phyloP scores from a whole-genome alignment of 257 asterid species.

The Knoxia roxburghii region DNA sequence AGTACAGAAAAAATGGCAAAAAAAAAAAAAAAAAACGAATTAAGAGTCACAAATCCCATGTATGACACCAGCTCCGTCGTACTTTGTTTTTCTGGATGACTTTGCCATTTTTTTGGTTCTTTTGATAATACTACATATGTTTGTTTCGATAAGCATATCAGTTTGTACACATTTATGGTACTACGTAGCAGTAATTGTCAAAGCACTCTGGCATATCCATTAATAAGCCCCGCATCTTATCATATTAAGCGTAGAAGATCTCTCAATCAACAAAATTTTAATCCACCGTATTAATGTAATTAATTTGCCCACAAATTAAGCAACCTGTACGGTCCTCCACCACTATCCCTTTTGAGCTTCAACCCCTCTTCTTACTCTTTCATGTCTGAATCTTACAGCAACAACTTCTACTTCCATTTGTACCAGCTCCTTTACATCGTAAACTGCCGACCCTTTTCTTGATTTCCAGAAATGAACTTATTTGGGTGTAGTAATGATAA shows the following conservation, averaged over 20 bases:
- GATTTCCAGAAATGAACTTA: not conserved
- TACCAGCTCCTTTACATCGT: not conserved
- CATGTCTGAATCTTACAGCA: slow-evolving; percentile 15
- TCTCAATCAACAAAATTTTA: not conserved
- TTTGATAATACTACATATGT: no score
- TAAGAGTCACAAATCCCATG: no score
- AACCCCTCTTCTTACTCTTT: slow-evolving; percentile 14
- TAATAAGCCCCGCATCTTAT: not conserved
- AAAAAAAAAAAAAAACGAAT: no score
- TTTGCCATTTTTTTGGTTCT: no score
- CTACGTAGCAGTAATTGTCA: no score
- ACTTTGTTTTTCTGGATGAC: no score
- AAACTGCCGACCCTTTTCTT: not conserved
- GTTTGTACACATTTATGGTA: no score
- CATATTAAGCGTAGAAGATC: not conserved
- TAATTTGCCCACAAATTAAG: slow-evolving; percentile 19
- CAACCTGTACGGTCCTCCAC: slow-evolving; percentile 22
- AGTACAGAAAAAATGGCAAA: no score
- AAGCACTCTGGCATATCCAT: no score
- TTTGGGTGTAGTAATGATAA: no score
- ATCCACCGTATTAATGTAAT: not conserved
- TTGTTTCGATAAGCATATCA: no score
- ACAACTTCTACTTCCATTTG: slow-evolving; percentile 1
- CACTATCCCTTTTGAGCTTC: not conserved
- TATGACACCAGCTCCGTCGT: no score